Conservation (phyloP, 129 eudicot species). For the Flaveria robusta region DNA sequence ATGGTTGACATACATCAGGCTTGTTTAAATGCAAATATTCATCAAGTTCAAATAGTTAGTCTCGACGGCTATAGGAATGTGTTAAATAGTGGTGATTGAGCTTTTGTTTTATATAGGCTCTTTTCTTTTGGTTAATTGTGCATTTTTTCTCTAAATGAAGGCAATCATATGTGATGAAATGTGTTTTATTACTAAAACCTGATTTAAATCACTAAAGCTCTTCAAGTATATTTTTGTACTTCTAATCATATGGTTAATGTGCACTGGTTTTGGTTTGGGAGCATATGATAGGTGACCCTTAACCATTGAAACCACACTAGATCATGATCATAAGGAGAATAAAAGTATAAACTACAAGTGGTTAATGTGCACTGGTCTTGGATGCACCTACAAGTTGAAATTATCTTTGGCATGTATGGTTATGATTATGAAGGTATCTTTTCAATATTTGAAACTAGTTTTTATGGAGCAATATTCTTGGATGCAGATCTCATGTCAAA, state of each 20-base stretch:
- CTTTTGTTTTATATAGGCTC: not conserved
- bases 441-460: slow-evolving; percentile 2
- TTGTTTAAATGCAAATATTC: not conserved
- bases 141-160: not conserved
- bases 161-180: not conserved
- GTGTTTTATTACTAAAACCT: not conserved
- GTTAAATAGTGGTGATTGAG: not conserved
- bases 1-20: not conserved
- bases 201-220: not conserved
- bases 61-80: not conserved
- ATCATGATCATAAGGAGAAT: not conserved
- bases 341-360: not conserved
- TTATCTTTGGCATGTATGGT: not conserved
- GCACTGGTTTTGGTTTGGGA: not conserved
- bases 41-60: not conserved
- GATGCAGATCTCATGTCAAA: slow-evolving; percentile 70
- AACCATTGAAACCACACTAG: slow-evolving; percentile 2
- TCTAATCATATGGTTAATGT: not conserved
- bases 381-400: not conserved
- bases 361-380: no score
- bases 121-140: not conserved
- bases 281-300: slow-evolving; percentile 1
- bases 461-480: slow-evolving; percentile 11
- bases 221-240: not conserved
- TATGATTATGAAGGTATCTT: not conserved